These are phyloP conservation scores for Agrocybe pediades DNA, from an alignment of 768 basidiomycete genomes.

Conservation along the genomic window DNA sequence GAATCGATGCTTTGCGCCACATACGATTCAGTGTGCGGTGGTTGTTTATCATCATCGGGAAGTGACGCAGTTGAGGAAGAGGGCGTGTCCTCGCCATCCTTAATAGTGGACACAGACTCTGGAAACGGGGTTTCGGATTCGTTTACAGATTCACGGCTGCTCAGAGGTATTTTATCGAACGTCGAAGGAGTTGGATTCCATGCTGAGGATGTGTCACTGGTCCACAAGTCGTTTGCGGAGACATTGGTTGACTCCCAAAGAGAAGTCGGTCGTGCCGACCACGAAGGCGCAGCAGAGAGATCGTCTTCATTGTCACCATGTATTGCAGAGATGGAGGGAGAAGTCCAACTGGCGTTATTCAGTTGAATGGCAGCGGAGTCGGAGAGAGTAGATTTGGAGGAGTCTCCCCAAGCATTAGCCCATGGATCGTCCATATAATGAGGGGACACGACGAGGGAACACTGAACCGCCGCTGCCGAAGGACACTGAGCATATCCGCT, in stretches of 20 bases:
- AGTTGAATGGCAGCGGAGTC: slow-evolving; percentile 1
- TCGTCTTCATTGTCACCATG: slow-evolving; percentile 52
- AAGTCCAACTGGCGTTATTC: slow-evolving; percentile 19
- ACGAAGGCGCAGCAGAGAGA: slow-evolving; percentile 52
- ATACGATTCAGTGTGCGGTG: too few species aligned
- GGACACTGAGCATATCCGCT: neutral
- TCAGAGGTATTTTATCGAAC: slow-evolving; percentile 42
- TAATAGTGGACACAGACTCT: neutral
- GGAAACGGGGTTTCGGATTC: slow-evolving; percentile 6
- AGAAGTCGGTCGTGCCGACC: slow-evolving; percentile 47
- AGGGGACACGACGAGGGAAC: neutral
- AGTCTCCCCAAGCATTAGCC: slow-evolving; percentile 69
- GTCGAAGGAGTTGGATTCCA: slow-evolving; percentile 41
- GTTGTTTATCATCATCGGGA: neutral
- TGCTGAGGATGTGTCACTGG: slow-evolving; percentile 16
- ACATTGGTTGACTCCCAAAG: slow-evolving; percentile 52
- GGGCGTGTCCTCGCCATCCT: neutral
- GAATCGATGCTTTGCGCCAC: too few species aligned
- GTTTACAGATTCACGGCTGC: slow-evolving; percentile 21
- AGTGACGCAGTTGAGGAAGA: neutral
- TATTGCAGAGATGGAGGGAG: slow-evolving; percentile 24
- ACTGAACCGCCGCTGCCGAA: neutral
- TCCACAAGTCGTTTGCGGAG: slow-evolving; percentile 44
- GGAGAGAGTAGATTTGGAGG: slow-evolving; percentile 30
- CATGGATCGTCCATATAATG: slow-evolving; percentile 74